A percentile compares a stretch with the other conserved stretches of the same genome.
phyloP scores from a whole-genome alignment of 208 protist species.

The Acanthamoeba royreba region DNA sequence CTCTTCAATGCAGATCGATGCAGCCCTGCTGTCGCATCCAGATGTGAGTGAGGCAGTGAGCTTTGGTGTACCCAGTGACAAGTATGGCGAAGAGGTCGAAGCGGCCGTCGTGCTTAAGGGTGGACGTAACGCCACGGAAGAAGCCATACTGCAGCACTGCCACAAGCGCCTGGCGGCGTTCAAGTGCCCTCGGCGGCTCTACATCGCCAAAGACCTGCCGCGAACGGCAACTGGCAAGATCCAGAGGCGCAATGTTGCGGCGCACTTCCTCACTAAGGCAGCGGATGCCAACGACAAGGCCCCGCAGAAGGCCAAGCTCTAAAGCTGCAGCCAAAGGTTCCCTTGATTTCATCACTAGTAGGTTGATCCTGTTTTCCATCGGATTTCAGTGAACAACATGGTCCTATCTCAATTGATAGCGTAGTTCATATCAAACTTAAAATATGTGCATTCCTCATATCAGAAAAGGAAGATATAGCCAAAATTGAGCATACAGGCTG shows the following conservation, averaged over 20 bases:
- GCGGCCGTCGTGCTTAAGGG: constrained; percentile 68
- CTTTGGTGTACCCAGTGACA: constrained; percentile 70
- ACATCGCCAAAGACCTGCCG: constrained; percentile 62
- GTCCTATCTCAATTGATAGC: too few relatives aligned
- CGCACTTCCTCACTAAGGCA: constrained; percentile 52
- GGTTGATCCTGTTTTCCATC: too few relatives aligned
- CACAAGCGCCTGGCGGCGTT: constrained; percentile 57
- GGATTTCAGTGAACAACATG: too few relatives aligned
- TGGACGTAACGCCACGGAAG: background rate
- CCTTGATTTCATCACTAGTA: too few relatives aligned
- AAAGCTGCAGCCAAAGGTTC: too few relatives aligned
- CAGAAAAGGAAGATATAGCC: too few relatives aligned
- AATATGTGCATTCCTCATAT: too few relatives aligned
- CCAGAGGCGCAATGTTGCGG: constrained; percentile 61
- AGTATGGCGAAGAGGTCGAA: constrained; percentile 71
- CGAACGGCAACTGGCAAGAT: constrained; percentile 77
- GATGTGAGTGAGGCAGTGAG: constrained; percentile 65
- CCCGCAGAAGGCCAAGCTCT: background rate
- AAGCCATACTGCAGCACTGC: constrained; percentile 40
- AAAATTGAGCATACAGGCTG: too few relatives aligned
- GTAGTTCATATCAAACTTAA: too few relatives aligned
- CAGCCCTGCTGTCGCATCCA: constrained; percentile 53
- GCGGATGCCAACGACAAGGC: background rate
- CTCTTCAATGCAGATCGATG: constrained; percentile 24
- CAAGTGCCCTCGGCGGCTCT: constrained; percentile 70